Conservation (phyloP, 2,329 filamentous ascomycete genomes). For the Aspergillus amoenus region DNA sequence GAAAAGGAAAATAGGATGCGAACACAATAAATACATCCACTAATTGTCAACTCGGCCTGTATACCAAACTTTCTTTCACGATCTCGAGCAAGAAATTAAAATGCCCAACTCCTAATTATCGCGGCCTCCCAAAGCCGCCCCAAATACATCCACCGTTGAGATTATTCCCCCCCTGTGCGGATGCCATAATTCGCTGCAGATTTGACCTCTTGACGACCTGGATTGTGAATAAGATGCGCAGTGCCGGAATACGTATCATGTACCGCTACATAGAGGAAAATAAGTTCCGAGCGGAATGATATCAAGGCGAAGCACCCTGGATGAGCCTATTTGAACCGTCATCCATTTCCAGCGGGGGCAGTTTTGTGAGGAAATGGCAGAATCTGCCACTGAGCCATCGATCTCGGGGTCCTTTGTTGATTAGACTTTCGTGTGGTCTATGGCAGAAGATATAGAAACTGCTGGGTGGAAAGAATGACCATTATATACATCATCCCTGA, state of each 20-base stretch:
- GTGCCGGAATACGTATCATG: background rate
- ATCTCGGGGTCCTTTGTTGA: background rate
- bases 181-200: background rate
- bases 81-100: background rate
- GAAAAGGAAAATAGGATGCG: background rate
- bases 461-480: constrained; percentile 7
- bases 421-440: constrained; percentile 1
- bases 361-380: background rate
- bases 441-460: constrained; percentile 4
- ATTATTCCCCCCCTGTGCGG: background rate
- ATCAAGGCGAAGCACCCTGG: background rate
- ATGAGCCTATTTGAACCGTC: background rate
- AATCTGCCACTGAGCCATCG: background rate
- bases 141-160: background rate
- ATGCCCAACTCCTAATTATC: background rate
- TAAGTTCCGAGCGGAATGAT: background rate
- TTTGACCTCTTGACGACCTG: background rate
- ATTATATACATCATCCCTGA: background rate
- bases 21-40: background rate
- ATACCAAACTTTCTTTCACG: constrained; percentile 1
- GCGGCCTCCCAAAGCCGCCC: background rate
- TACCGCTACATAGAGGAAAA: background rate
- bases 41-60: background rate
- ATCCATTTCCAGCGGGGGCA: background rate
- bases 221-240: background rate